These are phyloP conservation scores for Capsicum pubescens DNA, from an alignment of 257 asterid genomes.

Conservation along the genomic window DNA sequence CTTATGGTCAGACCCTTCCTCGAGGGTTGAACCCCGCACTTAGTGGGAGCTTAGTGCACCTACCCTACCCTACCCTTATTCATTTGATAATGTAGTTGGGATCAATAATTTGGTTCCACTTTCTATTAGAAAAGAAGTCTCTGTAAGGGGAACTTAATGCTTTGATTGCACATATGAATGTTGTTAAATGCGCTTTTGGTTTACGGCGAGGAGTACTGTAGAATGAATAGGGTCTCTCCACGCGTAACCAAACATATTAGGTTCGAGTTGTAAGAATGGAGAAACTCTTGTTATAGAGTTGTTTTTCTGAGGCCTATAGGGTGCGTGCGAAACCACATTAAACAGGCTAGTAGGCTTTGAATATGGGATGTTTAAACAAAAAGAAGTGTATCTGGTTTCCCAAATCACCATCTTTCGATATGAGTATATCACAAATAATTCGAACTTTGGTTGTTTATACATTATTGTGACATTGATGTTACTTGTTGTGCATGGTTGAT, in stretches of 20 bases:
- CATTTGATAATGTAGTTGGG: not conserved
- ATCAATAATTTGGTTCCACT: conserved; percentile 8
- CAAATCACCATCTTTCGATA: not conserved
- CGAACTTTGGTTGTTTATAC: not conserved
- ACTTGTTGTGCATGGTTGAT: conserved; percentile 31
- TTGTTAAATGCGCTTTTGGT: conserved; percentile 1
- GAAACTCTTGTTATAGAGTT: not conserved
- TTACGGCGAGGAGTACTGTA: not conserved
- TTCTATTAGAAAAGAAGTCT: not conserved
- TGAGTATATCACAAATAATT: not conserved
- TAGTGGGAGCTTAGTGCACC: too few species aligned
- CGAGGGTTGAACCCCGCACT: too few species aligned
- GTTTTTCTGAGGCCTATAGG: not conserved
- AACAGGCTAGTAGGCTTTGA: not conserved
- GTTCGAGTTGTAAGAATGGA: not conserved
- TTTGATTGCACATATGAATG: not conserved
- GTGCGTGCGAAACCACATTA: not conserved
- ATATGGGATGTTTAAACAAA: not conserved
- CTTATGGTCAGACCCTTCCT: not conserved
- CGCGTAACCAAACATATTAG: not conserved
- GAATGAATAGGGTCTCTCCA: not conserved
- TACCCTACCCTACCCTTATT: not conserved
- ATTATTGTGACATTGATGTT: conserved; percentile 34
- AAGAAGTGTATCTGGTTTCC: not conserved
- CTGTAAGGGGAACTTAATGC: not conserved